phyloP scores from a whole-genome alignment of 768 basidiomycete genomes.

The Boletus rex-veris region DNA sequence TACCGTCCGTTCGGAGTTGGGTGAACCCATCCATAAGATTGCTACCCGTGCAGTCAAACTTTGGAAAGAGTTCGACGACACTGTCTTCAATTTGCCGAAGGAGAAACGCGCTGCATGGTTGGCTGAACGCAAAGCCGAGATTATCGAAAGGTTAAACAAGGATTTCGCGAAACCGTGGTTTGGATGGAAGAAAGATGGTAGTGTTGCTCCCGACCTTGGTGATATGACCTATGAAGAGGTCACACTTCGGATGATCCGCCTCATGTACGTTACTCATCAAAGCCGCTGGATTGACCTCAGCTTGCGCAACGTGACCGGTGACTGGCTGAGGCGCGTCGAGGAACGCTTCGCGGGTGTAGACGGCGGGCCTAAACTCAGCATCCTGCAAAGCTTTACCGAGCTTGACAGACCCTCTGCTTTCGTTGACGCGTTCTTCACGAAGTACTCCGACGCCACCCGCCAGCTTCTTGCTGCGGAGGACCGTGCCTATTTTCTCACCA shows the following conservation, averaged over 20 bases:
- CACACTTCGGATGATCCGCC: constrained; percentile 81
- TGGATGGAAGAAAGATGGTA: constrained; percentile 91
- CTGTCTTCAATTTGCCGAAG: constrained; percentile 91
- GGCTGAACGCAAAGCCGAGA: constrained; percentile 78
- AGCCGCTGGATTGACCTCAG: constrained; percentile 91
- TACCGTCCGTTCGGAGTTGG: constrained; percentile 95
- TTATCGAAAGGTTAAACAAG: constrained; percentile 88
- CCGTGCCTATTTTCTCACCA: constrained; percentile 92
- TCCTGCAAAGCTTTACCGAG: constrained; percentile 76
- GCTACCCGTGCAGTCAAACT: constrained; percentile 95
- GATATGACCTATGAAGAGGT: constrained; percentile 99
- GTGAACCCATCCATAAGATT: constrained; percentile 99
- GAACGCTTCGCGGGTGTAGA: constrained; percentile 93
- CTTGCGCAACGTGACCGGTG: constrained; percentile 89
- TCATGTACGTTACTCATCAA: constrained; percentile 94
- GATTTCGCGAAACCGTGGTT: constrained; percentile 99
- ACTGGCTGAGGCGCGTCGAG: constrained; percentile 95
- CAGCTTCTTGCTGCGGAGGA: constrained; percentile 93
- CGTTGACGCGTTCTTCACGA: constrained; percentile 77
- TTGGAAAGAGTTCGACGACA: constrained; percentile 98
- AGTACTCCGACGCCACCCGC: constrained; percentile 75
- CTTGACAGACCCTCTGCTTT: constrained; percentile 81
- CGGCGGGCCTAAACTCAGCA: constrained; percentile 74
- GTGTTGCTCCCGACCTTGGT: constrained; percentile 76
- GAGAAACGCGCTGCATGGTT: constrained; percentile 94